These are phyloP conservation scores for Chalaropsis ovoidea DNA, from an alignment of 2,329 filamentous ascomycete species.

Conservation along the genomic window DNA sequence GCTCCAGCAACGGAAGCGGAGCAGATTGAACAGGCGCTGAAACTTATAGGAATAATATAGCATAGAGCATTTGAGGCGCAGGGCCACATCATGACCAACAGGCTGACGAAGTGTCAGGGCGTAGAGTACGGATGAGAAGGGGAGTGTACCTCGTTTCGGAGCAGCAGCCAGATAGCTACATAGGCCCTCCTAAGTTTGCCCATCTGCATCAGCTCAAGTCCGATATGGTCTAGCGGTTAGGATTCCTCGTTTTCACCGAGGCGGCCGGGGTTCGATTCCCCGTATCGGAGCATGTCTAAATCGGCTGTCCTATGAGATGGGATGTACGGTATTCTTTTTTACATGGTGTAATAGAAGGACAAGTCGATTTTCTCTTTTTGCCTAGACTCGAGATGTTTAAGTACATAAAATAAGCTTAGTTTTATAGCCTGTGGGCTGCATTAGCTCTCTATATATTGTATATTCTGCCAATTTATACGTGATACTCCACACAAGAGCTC, in stretches of 20 bases:
- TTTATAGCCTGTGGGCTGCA: no score
- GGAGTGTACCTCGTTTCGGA: background rate
- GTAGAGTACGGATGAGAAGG: background rate
- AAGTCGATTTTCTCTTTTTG: no score
- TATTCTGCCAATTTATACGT: no score
- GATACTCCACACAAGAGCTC: no score
- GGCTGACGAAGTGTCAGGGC: background rate
- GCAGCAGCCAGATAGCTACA: background rate
- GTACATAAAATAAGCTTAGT: no score
- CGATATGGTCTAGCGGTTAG: conserved; percentile 26
- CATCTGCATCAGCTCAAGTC: background rate
- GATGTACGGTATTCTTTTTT: no score
- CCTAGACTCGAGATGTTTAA: no score
- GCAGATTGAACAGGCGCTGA: conserved; percentile 38
- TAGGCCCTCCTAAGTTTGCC: background rate
- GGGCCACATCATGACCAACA: background rate
- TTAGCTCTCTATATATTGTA: no score
- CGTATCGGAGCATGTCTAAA: conserved; percentile 20
- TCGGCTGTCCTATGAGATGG: background rate
- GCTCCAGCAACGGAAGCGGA: conserved; percentile 34
- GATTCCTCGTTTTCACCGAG: conserved; percentile 26
- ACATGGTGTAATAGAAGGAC: no score
- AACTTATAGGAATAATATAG: conserved; percentile 36
- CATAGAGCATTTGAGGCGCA: background rate
- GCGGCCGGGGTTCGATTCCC: conserved; percentile 25